phyloP scores from a whole-genome alignment of 805 yeast species.

The Starmerella kuoi region DNA sequence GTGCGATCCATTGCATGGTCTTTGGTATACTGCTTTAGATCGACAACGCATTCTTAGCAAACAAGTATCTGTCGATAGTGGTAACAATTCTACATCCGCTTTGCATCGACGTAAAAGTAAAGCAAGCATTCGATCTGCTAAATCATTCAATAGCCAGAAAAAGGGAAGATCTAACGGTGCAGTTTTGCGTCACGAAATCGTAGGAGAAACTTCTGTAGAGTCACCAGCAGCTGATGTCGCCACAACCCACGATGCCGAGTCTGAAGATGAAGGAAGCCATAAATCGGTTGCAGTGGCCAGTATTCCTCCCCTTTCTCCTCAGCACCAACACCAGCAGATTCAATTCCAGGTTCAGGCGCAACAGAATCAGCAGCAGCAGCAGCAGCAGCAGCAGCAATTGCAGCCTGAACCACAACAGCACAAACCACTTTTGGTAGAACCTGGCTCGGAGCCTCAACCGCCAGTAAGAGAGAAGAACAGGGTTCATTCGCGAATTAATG shows the following conservation, averaged over 20 bases:
- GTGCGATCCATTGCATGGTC: constrained; percentile 24
- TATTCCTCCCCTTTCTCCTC: no score
- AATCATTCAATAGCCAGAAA: not conserved
- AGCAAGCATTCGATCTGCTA: constrained; percentile 2
- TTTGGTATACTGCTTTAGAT: constrained; percentile 25
- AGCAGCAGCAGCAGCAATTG: no score
- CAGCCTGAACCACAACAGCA: no score
- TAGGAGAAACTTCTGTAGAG: not conserved
- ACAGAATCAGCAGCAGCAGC: no score
- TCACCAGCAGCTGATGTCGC: not conserved
- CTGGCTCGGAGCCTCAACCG: no score
- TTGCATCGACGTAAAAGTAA: constrained; percentile 1
- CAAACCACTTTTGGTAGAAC: no score
- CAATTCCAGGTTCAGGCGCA: no score
- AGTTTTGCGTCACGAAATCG: not conserved
- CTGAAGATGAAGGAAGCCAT: not conserved
- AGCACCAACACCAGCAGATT: no score
- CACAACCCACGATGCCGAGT: not conserved
- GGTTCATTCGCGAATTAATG: not conserved
- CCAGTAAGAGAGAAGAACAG: not conserved
- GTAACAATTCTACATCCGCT: not conserved
- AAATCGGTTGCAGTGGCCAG: no score
- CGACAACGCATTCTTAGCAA: constrained; percentile 8
- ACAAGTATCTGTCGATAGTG: not conserved
- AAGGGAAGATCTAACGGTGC: not conserved